Evolutionary conservation across 2,329 filamentous ascomycete genomes (phyloP), one percentile per base, ranked within the genome.

Genomic region (Botrytis deweyae): DNA sequence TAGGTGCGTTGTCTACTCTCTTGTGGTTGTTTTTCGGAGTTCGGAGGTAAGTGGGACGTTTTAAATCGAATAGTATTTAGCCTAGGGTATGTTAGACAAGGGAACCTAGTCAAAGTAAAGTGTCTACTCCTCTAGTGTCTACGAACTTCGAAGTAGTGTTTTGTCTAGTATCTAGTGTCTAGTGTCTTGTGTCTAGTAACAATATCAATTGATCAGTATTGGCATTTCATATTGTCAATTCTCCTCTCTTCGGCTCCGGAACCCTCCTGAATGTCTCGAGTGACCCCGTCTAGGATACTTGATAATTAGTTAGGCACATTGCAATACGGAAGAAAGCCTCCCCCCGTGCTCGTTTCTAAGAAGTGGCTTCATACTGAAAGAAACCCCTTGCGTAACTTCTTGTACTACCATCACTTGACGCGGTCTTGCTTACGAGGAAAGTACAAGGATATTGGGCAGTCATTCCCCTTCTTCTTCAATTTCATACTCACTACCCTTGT

Each of bases 321-420:
- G 66, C 38, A 44, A 69, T 68, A 58, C 55, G 38, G 66, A 58
- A 33, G 49, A 69, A 58, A 58, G n/a, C n/a, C 49, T 16, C 18
- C 66, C 36, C 18, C 66, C 33, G 5, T n/a, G 10, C n/a, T 38
- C n/a, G 10, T 22, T 4, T 33, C 16, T 42, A 42, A 38, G 36
- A 22, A 42, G 25, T 68, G 16, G 49, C 65, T 55, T 38, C 66
- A 69, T 69, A 44, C 25, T 40, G 65, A 58, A 55, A 33, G 14
- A 29, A 29, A 29, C n/a, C 18, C 66, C 36, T 69, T 44, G 66
- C 49, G 44, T 20, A 8, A 16, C 14, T 58, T 58, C 10, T 44
- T 69, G 66, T 69, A 18, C 66, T 58, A 69, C 66, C 36, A 58
- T 42, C 36, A 58, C 36, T 69, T 44, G 49, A 69, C 66, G 65